Evolutionary conservation across 2,329 filamentous ascomycete species (phyloP).

Genomic region (Pyrenochaeta sp.): DNA sequence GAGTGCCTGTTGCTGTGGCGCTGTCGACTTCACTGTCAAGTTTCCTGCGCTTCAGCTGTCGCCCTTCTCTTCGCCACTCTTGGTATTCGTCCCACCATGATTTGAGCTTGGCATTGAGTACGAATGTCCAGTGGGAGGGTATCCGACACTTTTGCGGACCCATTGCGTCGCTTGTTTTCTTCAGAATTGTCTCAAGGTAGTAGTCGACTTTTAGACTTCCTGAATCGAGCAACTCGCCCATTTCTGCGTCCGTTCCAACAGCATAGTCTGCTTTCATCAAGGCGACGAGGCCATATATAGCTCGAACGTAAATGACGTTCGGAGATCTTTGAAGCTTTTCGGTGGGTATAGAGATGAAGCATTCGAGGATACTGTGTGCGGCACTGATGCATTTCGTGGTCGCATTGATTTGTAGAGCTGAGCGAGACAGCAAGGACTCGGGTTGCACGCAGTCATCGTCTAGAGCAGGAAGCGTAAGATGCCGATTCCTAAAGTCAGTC

Average conservation of each 20-base stretch:
- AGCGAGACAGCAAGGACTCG: conserved; percentile 41
- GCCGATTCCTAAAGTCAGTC: conserved; percentile 43
- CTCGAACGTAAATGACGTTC: conserved; percentile 41
- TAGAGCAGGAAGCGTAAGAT: conserved; percentile 42
- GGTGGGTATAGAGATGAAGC: conserved; percentile 30
- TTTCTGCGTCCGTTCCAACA: conserved; percentile 40
- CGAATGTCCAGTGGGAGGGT: conserved; percentile 40
- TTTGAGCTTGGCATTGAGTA: conserved; percentile 40
- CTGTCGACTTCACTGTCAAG: conserved; percentile 2
- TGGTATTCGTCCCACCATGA: conserved; percentile 42
- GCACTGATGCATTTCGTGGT: conserved; percentile 43
- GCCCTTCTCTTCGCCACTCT: conserved; percentile 34
- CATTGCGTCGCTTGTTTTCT: conserved; percentile 30
- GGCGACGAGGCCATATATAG: conserved; percentile 41
- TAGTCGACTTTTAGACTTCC: conserved; percentile 40
- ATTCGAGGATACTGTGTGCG: conserved; percentile 43
- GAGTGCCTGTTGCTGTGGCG: conserved; percentile 3
- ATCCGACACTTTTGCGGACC: conserved; percentile 41
- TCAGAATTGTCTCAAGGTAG: conserved; percentile 36
- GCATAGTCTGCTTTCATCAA: conserved; percentile 47
- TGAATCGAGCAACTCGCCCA: conserved; percentile 43
- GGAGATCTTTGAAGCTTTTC: conserved; percentile 33
- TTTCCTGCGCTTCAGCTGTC: conserved; percentile 34
- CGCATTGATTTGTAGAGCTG: conserved; percentile 45
- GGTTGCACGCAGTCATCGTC: conserved; percentile 44